phyloP scores from a whole-genome alignment of 2,329 filamentous ascomycete genomes.

The Ampelomyces quisqualis region DNA sequence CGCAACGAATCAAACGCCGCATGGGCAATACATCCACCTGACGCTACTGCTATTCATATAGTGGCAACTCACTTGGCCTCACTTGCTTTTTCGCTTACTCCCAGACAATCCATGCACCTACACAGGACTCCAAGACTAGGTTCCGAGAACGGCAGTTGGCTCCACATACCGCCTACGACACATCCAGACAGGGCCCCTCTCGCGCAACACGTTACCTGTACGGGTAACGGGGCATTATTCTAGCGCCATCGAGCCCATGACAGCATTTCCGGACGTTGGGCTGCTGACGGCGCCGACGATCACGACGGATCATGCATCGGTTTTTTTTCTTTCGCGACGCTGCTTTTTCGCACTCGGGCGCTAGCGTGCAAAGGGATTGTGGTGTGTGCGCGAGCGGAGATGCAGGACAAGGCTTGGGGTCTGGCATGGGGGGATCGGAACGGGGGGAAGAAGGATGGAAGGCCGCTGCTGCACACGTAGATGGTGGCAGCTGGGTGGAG shows the following conservation, averaged over 20 bases:
- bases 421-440: not conserved
- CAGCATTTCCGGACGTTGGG: not conserved
- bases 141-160: not conserved
- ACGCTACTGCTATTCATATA: conserved; percentile 8
- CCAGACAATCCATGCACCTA: not conserved
- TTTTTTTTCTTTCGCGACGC: not conserved
- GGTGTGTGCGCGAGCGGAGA: not conserved
- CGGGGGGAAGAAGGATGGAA: not conserved
- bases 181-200: no score
- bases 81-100: conserved; percentile 4
- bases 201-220: no score
- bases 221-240: no score
- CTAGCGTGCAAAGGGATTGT: not conserved
- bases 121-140: not conserved
- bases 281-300: not conserved
- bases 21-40: no score
- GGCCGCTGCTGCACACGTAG: not conserved
- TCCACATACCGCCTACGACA: no score
- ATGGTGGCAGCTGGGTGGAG: not conserved
- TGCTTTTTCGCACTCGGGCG: conserved; percentile 1
- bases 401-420: not conserved
- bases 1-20: not conserved
- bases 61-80: conserved; percentile 1
- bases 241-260: not conserved
- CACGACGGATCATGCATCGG: not conserved